Evolutionary conservation across 352 stramenopile genomes (phyloP).

Genomic region (Globisporangium emineosum): DNA sequence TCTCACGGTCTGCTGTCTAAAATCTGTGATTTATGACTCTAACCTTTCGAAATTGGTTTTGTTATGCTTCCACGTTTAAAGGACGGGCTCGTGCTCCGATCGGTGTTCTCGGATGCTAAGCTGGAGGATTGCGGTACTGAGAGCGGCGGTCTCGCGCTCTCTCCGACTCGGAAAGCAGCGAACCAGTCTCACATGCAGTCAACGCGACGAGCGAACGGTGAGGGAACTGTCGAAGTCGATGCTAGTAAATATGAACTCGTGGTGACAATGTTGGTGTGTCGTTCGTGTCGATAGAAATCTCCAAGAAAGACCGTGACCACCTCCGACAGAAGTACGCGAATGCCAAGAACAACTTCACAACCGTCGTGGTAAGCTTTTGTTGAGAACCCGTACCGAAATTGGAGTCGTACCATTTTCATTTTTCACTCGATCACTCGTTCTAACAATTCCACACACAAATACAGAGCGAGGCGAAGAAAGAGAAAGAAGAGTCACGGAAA

Average conservation of each 20-base stretch:
- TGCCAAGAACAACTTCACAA: constrained; percentile 74
- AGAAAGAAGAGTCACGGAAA: constrained; percentile 62
- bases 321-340: constrained; percentile 78
- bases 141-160: constrained; percentile 1
- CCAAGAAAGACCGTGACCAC: constrained; percentile 60
- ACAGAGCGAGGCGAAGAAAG: constrained; percentile 68
- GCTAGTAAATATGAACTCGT: neutral
- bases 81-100: constrained; percentile 67
- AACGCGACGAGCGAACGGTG: constrained; percentile 19
- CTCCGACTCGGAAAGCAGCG: constrained; percentile 11
- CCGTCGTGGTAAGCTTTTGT: constrained; percentile 70
- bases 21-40: neutral
- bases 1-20: neutral
- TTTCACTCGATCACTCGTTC: neutral
- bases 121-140: constrained; percentile 2
- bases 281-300: constrained; percentile 31
- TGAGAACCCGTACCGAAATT: no score
- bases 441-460: neutral
- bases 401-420: neutral
- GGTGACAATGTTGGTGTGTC: neutral
- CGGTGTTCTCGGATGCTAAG: constrained; percentile 42
- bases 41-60: constrained; percentile 6
- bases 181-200: constrained; percentile 16
- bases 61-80: constrained; percentile 13
- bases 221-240: neutral